phyloP scores from a whole-genome alignment of 164 flowering plant species.

The Aristolochia contorta region DNA sequence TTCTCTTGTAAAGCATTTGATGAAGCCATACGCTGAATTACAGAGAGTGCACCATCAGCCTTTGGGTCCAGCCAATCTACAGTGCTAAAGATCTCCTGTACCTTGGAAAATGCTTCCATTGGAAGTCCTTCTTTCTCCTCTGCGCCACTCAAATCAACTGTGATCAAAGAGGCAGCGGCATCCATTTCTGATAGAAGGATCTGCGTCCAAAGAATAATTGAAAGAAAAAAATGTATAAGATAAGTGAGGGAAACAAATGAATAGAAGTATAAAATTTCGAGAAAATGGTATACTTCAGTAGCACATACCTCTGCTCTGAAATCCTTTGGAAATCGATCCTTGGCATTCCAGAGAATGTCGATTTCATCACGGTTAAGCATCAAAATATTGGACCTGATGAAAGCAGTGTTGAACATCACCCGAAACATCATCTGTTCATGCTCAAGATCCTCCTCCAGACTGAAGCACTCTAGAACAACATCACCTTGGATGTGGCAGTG shows the following conservation, averaged over 20 bases:
- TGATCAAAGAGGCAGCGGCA: slow-evolving; percentile 37
- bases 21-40: slow-evolving; percentile 41
- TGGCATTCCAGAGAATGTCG: slow-evolving; percentile 72
- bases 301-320: slow-evolving; percentile 84
- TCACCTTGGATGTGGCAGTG: slow-evolving; percentile 89
- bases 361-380: slow-evolving; percentile 83
- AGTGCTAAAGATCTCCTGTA: slow-evolving; percentile 67
- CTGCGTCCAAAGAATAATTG: slow-evolving; percentile 14
- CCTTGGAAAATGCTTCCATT: slow-evolving; percentile 76
- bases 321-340: slow-evolving; percentile 69
- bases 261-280: background rate
- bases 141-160: slow-evolving; percentile 35
- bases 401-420: slow-evolving; percentile 84
- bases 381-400: slow-evolving; percentile 83
- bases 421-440: slow-evolving; percentile 77
- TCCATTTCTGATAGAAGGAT: slow-evolving; percentile 89
- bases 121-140: slow-evolving; percentile 89
- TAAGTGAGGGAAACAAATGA: background rate
- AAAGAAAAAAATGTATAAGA: background rate
- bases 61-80: slow-evolving; percentile 68
- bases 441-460: slow-evolving; percentile 57
- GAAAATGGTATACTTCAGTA: background rate
- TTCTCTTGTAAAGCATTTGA: slow-evolving; percentile 36
- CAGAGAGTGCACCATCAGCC: slow-evolving; percentile 41
- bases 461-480: slow-evolving; percentile 82